Conservation (phyloP, 177 flowering plant species). For the Vitis hybrid region DNA sequence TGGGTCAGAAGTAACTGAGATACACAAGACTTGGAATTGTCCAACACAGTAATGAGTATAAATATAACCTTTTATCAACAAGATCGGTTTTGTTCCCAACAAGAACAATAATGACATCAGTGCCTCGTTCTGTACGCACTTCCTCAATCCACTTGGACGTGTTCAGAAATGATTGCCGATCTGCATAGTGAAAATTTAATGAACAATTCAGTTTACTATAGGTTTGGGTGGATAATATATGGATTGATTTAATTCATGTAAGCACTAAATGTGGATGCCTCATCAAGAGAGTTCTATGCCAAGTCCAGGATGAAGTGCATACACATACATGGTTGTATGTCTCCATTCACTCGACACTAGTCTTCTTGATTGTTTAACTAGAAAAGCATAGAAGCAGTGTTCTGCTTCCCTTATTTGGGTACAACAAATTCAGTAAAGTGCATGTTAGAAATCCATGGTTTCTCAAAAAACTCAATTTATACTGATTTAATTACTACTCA, state of each 20-base stretch:
- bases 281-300: too few species aligned
- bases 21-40: background rate
- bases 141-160: slow-evolving; percentile 57
- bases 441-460: too few species aligned
- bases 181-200: slow-evolving; percentile 19
- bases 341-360: too few species aligned
- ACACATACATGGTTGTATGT: too few species aligned
- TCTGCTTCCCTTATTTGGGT: too few species aligned
- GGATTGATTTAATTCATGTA: too few species aligned
- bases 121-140: slow-evolving; percentile 54
- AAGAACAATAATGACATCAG: slow-evolving; percentile 62
- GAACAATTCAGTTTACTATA: background rate
- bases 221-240: background rate
- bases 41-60: too few species aligned
- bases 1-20: background rate
- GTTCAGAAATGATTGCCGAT: slow-evolving; percentile 49
- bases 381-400: too few species aligned
- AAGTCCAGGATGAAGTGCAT: too few species aligned
- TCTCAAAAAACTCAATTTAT: background rate
- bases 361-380: too few species aligned
- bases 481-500: slow-evolving; percentile 17
- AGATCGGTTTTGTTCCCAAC: slow-evolving; percentile 65
- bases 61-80: slow-evolving; percentile 47
- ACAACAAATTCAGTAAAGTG: too few species aligned
- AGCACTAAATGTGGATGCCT: too few species aligned